Base-by-base conservation (phyloP, 2,329 filamentous ascomycete species). In the Aureobasidium sp. region DNA sequence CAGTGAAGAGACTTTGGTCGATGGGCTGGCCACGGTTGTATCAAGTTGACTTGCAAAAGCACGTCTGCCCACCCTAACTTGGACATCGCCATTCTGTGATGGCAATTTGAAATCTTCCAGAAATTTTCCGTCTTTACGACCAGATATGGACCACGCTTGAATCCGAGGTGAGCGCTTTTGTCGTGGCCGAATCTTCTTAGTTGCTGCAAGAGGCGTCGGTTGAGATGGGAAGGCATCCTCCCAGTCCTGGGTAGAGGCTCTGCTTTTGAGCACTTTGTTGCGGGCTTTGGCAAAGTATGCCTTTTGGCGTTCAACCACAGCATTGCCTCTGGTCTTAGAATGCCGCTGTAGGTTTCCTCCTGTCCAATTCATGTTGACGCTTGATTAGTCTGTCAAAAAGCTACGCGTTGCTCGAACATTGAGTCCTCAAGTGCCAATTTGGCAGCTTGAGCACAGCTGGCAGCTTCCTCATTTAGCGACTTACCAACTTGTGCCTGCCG, bases 291-390 rank as follows among this genome's bases (percentile, higher is more conserved):
- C 73, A 55, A 76, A 77, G 58, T 75, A 69, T 16, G 70, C 68
- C 59, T 69, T 74, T 58, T 77, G 74, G 56, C 66, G 68, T 54
- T 70, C 66, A 3, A 66, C 27, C 14, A 65, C 59, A 14, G 66
- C 62, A 52, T 67, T 68, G 54, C 64, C 64, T 25, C 64, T 66
- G 42, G 66, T 67, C 48, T 64, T 68, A 2, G 54, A 53, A 45
- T 64, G 60, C 11, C 68, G 65, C 55, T 69, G 69, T 27, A 71
- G 59, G 24, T 66, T 68, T 4, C 74, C 74, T 24, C 74, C 74
- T 0, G 71, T 76, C 74, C 74, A 77, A 53, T 76, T 74, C 74
- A 77, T 76, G 2, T 32, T 45, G 41, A 12, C 14, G 8, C 6
- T 6, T 22, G n/a, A 16, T 22, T 8, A 8, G 27, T 2, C n/a